Evolutionary conservation across 768 basidiomycete species (phyloP), one percentile per base, ranked within the genome.

Genomic region (Trametes cingulata): DNA sequence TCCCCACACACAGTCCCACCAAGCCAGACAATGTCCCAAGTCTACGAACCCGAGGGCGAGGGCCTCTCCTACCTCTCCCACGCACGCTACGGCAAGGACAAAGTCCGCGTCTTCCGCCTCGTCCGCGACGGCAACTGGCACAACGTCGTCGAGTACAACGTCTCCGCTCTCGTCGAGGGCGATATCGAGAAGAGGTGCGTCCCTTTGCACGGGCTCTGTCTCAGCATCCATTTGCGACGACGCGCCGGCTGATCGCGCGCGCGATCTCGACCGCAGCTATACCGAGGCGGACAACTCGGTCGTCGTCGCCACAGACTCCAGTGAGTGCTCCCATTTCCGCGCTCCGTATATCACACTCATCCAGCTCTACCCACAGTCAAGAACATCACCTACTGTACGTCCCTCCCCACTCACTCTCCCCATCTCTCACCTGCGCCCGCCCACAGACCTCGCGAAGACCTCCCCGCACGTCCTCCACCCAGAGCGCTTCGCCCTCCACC

Each of bases 281-380:
- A 96, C 92, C 3, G 65, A 92, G 64, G 93, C 91, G 0, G 93
- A 98, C 69, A 98, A 98, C 74, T 82, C 82, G 2, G 85, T 88
- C 10, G 81, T 97, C 10, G 93, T 98, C 2, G 88, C 95, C 2
- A 98, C 95, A 1, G 95, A 98, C 75, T 91, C 92, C 1, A 87
- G 92, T 93, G 67, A 68, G 88, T 77, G 6, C n/a, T n/a, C n/a
- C n/a, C n/a, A n/a, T n/a, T n/a, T n/a, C n/a, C n/a, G n/a, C n/a
- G n/a, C n/a, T n/a, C n/a, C n/a, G n/a, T 19, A 14, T 19, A 35
- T 17, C 42, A n/a, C 47, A n/a, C 45, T 22, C 22, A 52, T 35
- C 43, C 56, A 42, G 63, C 13, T 33, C 27, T 20, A 2, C 6
- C 14, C 20, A 3, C 53, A 77, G 76, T 77, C 62, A 77, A 77